Percentiles rank a stretch among this genome's conserved stretches.
These are phyloP conservation scores for Exophiala mesophila DNA, from an alignment of 2,329 filamentous ascomycete species.

Conservation along the genomic window DNA sequence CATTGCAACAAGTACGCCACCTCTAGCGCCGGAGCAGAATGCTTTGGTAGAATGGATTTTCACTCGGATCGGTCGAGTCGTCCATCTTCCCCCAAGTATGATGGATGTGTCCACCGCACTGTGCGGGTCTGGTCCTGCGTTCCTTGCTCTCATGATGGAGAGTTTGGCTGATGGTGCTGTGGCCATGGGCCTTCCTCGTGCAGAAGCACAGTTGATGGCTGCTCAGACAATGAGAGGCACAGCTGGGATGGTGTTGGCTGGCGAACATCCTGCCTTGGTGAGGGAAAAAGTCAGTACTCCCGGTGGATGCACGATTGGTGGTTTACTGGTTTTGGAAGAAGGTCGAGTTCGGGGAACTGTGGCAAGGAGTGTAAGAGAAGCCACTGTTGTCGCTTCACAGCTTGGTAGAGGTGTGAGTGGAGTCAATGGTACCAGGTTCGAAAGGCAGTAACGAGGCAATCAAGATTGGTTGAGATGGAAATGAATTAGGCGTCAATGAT, in stretches of 20 bases:
- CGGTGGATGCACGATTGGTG: slow-evolving; percentile 60
- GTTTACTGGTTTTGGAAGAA: slow-evolving; percentile 66
- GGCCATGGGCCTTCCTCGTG: slow-evolving; percentile 57
- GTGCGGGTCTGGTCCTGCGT: slow-evolving; percentile 55
- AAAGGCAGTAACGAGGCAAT: slow-evolving; percentile 10
- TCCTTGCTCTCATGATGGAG: slow-evolving; percentile 56
- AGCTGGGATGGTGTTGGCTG: slow-evolving; percentile 52
- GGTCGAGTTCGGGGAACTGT: slow-evolving; percentile 68
- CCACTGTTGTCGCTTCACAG: slow-evolving; percentile 54
- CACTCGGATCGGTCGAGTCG: slow-evolving; percentile 40
- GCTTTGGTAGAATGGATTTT: slow-evolving; percentile 55
- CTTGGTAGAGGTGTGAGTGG: slow-evolving; percentile 37
- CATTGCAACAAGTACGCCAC: slow-evolving; percentile 55
- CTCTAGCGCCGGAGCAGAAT: slow-evolving; percentile 40
- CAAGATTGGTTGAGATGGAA: too few relatives aligned
- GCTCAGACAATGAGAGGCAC: slow-evolving; percentile 59
- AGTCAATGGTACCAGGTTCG: slow-evolving; percentile 27
- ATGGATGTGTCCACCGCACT: slow-evolving; percentile 29
- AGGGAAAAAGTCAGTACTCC: slow-evolving; percentile 59
- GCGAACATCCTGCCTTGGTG: slow-evolving; percentile 56
- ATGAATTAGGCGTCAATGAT: too few relatives aligned
- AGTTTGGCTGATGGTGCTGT: slow-evolving; percentile 58
- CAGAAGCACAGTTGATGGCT: slow-evolving; percentile 57
- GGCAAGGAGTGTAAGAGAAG: slow-evolving; percentile 58
- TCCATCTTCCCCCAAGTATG: slow-evolving; percentile 20